phyloP scores from a whole-genome alignment of 1,284 basidiomycete genomes.

The Entoloma clypeatum region DNA sequence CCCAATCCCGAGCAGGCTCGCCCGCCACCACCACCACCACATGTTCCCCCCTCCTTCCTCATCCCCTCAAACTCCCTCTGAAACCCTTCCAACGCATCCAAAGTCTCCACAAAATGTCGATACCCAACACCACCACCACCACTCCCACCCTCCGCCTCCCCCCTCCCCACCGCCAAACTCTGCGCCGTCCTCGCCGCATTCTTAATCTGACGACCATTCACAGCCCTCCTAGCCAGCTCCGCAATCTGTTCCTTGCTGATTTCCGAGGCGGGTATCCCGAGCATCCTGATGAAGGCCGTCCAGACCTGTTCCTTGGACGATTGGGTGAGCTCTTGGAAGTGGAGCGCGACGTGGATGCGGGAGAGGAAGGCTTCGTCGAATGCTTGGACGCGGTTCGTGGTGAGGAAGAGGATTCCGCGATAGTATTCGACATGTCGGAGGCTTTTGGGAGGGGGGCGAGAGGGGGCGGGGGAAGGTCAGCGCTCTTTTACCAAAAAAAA shows the following conservation, averaged over 20 bases:
- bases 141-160: no score
- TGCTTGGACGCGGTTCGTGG: slow-evolving; percentile 57
- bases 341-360: slow-evolving; percentile 57
- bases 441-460: slow-evolving; percentile 9
- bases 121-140: no score
- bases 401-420: slow-evolving; percentile 48
- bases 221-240: slow-evolving; percentile 41
- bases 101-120: slow-evolving; percentile 47
- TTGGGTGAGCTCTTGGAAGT: slow-evolving; percentile 48
- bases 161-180: slow-evolving; percentile 47
- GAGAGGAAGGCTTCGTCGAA: slow-evolving; percentile 66
- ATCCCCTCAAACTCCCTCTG: slow-evolving; percentile 41
- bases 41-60: no score
- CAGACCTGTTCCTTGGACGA: slow-evolving; percentile 49
- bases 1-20: no score
- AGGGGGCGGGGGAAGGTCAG: no score
- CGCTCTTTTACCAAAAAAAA: no score
- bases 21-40: no score
- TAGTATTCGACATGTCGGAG: slow-evolving; percentile 47
- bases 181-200: slow-evolving; percentile 57
- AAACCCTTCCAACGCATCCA: slow-evolving; percentile 59
- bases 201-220: slow-evolving; percentile 63
- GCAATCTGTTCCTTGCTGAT: slow-evolving; percentile 39
- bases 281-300: slow-evolving; percentile 49
- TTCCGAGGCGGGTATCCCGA: slow-evolving; percentile 33